Base-by-base conservation (phyloP, 768 basidiomycete species). In the Mycena belliarum region DNA sequence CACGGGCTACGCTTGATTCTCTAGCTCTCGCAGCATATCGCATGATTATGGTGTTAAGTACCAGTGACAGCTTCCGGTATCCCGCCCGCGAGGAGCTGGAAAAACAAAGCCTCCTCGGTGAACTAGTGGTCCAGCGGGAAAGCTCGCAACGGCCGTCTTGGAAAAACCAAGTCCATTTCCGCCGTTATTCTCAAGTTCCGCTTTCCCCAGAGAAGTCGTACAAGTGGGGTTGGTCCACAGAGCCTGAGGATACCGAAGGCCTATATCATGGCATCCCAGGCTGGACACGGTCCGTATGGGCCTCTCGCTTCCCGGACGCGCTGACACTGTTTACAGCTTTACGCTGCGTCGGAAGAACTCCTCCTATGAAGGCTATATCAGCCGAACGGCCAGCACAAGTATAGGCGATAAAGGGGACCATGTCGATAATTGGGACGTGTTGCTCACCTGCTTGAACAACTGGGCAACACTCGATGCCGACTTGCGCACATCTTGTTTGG, bases 211-310 rank as follows among this genome's bases (percentile, higher is more conserved):
- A 18, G 12, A 49, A 49, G 20, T 42, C 38, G 29, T 55, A 41
- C 29, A 55, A 49, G 21, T 55, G 54, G 54, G 42, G 20, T 1
- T 55, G 54, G 54, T n/a, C n/a, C 23, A 55, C 24, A 47, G 43
- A n/a, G n/a, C n/a, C n/a, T 18, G 16, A 49, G n/a, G 41, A 37
- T 21, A 48, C 15, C 46, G 32, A 25, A 1, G 40, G 15, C 26
- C 42, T 55, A 16, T 55, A 49, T 43, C 54, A 55, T 29, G 54
- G 54, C 24, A 48, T 55, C 18, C 54, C 54, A 14, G 54, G 54
- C 20, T 55, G 54, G 54, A 55, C 54, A 35, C 37, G 54, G 54
- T 55, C 35, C 12, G 47, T 49, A 12, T 25, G 20, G 20, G 16
- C 48, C n/a, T 20, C 32, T 14, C 18, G 20, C 28, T 21, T 18